A percentile compares a stretch with the other conserved stretches of the same genome.
Evolutionary conservation across 2,329 filamentous ascomycete species (phyloP).

Genomic region (Cladosporium sp.): DNA sequence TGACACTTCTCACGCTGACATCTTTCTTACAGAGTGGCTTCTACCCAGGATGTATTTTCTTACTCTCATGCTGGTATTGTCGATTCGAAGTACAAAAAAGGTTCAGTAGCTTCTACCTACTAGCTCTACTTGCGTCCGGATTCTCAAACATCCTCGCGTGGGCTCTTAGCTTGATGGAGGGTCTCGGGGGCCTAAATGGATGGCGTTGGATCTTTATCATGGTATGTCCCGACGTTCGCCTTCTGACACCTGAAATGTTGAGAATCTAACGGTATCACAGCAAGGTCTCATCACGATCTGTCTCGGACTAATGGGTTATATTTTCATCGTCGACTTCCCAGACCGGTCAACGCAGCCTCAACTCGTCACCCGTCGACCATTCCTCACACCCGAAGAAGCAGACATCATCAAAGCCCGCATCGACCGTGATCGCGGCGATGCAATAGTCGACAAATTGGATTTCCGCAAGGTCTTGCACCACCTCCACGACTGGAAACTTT

Average conservation of each 20-base stretch:
- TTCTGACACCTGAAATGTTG: too few species aligned
- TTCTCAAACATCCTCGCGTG: constrained; percentile 42
- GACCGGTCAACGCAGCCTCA: constrained; percentile 20
- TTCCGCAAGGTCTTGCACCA: constrained; percentile 44
- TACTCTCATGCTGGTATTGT: constrained; percentile 58
- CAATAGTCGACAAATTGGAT: constrained; percentile 9
- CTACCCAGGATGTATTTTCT: constrained; percentile 60
- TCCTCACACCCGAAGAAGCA: constrained; percentile 17
- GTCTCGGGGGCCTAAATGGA: constrained; percentile 33
- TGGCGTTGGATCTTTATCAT: constrained; percentile 49
- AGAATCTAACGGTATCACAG: background rate
- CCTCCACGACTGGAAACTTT: constrained; percentile 49
- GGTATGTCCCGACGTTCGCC: too few species aligned
- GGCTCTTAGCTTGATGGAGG: constrained; percentile 40
- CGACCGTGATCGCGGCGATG: constrained; percentile 14
- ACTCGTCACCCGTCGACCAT: constrained; percentile 16
- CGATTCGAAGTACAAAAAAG: constrained; percentile 10
- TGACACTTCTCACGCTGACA: background rate
- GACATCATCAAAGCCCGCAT: constrained; percentile 14
- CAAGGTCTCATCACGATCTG: constrained; percentile 20
- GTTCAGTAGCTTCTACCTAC: constrained; percentile 45
- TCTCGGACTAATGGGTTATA: constrained; percentile 3
- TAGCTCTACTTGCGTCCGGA: constrained; percentile 45
- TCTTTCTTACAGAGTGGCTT: constrained; percentile 15
- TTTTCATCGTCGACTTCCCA: constrained; percentile 17